These are phyloP conservation scores for Boletus austroedulis DNA, from an alignment of 1,284 basidiomycete genomes.

Conservation along the genomic window DNA sequence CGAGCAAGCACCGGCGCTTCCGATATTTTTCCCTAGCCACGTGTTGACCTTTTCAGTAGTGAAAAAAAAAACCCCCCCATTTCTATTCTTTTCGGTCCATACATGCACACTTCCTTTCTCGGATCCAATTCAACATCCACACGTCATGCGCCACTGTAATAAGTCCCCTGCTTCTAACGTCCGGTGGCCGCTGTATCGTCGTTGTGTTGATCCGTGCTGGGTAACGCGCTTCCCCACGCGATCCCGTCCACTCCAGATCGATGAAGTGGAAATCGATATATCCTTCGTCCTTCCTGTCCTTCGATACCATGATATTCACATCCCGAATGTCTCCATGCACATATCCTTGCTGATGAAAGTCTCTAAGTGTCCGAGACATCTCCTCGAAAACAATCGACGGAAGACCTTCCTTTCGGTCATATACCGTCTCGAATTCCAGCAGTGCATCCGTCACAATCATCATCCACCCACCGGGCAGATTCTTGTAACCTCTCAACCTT, in stretches of 20 bases:
- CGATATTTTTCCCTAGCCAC: too few relatives aligned
- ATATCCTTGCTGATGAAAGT: background rate
- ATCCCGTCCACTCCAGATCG: background rate
- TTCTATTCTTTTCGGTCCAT: too few relatives aligned
- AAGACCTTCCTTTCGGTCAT: background rate
- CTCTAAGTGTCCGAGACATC: background rate
- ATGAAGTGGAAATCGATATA: background rate
- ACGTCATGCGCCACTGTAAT: background rate
- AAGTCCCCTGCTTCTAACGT: background rate
- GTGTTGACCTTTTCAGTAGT: too few relatives aligned
- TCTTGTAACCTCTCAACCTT: background rate
- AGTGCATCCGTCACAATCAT: background rate
- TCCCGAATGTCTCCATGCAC: background rate
- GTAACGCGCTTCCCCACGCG: fast-evolving
- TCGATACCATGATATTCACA: background rate
- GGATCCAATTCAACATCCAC: background rate
- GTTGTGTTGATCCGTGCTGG: background rate
- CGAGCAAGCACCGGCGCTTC: too few relatives aligned
- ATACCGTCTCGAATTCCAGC: background rate
- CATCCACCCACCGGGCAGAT: background rate
- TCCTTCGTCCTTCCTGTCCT: background rate
- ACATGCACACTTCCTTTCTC: too few relatives aligned
- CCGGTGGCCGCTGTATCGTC: background rate
- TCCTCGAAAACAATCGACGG: background rate
- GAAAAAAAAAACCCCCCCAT: too few relatives aligned